A percentile compares a stretch with the other conserved stretches of the same genome.
phyloP scores from a whole-genome alignment of 257 asterid genomes.

The Penstemon eatonii region DNA sequence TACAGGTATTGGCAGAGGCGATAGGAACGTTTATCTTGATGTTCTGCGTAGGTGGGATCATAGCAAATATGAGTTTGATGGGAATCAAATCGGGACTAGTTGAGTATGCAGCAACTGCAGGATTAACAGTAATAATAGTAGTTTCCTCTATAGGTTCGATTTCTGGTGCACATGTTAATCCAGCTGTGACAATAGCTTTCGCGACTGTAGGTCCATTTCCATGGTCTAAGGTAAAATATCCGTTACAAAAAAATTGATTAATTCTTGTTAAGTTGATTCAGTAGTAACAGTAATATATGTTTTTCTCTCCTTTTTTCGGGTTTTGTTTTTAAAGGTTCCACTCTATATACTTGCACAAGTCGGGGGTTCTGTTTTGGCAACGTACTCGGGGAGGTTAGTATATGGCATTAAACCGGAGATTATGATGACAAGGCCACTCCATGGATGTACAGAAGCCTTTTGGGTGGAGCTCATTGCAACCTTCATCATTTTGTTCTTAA shows the following conservation, averaged over 20 bases:
- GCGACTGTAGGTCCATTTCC: conserved; percentile 80
- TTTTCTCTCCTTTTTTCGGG: not conserved
- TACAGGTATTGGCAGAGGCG: conserved; percentile 79
- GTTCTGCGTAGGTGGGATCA: conserved; percentile 72
- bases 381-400: conserved; percentile 49
- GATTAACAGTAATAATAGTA: conserved; percentile 58
- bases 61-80: conserved; percentile 60
- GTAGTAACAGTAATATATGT: too few species aligned
- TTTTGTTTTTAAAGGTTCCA: conserved; percentile 54
- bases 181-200: conserved; percentile 79
- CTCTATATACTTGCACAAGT: conserved; percentile 67
- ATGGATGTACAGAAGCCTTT: conserved; percentile 64
- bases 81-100: conserved; percentile 52
- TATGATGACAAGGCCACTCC: conserved; percentile 66
- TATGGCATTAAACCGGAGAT: conserved; percentile 61
- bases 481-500: conserved; percentile 63
- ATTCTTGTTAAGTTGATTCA: not conserved
- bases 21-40: conserved; percentile 67
- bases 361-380: conserved; percentile 67
- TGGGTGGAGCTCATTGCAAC: conserved; percentile 73
- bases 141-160: conserved; percentile 71
- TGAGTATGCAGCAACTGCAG: conserved; percentile 83
- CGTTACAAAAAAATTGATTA: not conserved
- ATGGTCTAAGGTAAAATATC: conserved; percentile 59
- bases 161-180: conserved; percentile 92